Evolutionary conservation across 192 early-diverging fungal species (phyloP).

Genomic region (Allomyces arbusculus): DNA sequence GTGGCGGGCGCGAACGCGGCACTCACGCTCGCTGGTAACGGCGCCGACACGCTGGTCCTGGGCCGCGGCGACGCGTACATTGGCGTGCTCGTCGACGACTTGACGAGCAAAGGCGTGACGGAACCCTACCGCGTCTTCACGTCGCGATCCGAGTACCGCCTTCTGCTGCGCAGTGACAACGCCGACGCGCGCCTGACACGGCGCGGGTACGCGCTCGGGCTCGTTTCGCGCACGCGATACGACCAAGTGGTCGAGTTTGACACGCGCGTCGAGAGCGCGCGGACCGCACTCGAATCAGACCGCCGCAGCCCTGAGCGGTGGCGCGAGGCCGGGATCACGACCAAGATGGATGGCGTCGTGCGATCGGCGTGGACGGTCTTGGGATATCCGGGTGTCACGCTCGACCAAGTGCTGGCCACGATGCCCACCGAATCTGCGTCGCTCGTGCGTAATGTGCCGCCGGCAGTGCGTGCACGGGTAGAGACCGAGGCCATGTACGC

Average conservation of each 20-base stretch:
- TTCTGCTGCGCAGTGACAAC: conserved; percentile 54
- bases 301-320: too few relatives aligned
- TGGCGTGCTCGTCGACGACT: conserved; percentile 61
- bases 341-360: conserved; percentile 14
- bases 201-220: conserved; percentile 16
- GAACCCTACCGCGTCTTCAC: conserved; percentile 72
- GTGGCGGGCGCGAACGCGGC: conserved; percentile 61
- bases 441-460: conserved; percentile 14
- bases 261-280: not conserved
- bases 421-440: conserved; percentile 32
- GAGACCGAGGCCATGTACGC: conserved; percentile 28
- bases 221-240: conserved; percentile 19
- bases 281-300: too few relatives aligned
- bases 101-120: conserved; percentile 58
- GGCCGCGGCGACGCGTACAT: conserved; percentile 60
- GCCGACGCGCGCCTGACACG: conserved; percentile 53
- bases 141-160: conserved; percentile 60
- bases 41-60: conserved; percentile 10
- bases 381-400: conserved; percentile 20
- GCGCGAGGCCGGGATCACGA: conserved; percentile 4
- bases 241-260: conserved; percentile 17
- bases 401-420: conserved; percentile 27
- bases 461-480: not conserved
- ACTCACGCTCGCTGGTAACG: conserved; percentile 2
- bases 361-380: conserved; percentile 26